These are phyloP conservation scores for Aspergillus nanangensis DNA, from an alignment of 495 filamentous ascomycete genomes.

Conservation along the genomic window DNA sequence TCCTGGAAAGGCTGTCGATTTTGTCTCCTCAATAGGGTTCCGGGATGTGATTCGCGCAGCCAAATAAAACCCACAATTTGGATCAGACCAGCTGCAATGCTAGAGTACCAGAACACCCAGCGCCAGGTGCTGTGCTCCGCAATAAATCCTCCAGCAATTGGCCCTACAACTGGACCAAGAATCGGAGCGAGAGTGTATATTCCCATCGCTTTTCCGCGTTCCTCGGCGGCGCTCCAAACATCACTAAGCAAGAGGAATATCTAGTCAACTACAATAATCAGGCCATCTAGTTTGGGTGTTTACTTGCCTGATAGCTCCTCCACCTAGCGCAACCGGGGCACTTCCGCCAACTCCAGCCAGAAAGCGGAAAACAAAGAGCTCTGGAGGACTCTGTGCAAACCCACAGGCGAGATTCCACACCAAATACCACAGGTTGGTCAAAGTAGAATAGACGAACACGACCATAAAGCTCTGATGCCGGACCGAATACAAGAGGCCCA, in stretches of 20 bases:
- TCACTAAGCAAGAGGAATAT: conserved; percentile 5
- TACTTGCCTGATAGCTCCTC: conserved; percentile 2
- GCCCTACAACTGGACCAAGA: conserved; percentile 29
- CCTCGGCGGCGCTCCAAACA: conserved; percentile 1
- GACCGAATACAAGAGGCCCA: conserved; percentile 8
- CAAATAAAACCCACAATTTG: conserved; percentile 59
- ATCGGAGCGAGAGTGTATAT: conserved; percentile 8
- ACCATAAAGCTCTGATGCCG: conserved; percentile 7
- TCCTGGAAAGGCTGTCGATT: conserved; percentile 42
- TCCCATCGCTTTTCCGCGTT: conserved; percentile 9
- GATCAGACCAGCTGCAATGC: conserved; percentile 47
- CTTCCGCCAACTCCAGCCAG: conserved; percentile 9
- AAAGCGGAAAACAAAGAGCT: conserved; percentile 10
- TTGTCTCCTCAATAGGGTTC: conserved; percentile 57
- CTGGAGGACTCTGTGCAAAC: neutral
- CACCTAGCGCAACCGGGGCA: conserved; percentile 5
- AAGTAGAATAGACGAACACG: conserved; percentile 5
- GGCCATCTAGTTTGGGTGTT: neutral
- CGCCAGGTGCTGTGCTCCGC: conserved; percentile 51
- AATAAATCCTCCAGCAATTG: conserved; percentile 48
- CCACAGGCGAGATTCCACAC: conserved; percentile 8
- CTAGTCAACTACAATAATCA: neutral
- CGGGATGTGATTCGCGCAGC: conserved; percentile 64
- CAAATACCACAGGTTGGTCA: conserved; percentile 7
- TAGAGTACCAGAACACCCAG: conserved; percentile 51